These are phyloP conservation scores for Nicotiana benthamiana DNA, from an alignment of 257 asterid genomes.

Conservation along the genomic window DNA sequence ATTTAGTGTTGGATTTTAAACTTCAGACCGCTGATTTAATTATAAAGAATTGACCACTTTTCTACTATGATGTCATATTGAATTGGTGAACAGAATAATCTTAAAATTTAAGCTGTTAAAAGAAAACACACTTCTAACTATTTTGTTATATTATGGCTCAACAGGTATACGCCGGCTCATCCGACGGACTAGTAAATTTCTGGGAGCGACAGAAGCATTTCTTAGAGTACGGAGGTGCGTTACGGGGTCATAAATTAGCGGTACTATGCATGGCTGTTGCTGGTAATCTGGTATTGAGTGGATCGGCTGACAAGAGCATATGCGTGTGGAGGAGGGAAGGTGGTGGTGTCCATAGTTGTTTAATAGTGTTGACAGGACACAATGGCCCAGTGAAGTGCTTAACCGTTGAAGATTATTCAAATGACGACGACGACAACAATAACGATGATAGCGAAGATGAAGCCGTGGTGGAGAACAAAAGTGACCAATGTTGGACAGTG, in stretches of 20 bases:
- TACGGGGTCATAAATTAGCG: constrained; percentile 86
- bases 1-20: no score
- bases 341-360: constrained; percentile 53
- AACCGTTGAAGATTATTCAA: constrained; percentile 40
- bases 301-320: constrained; percentile 75
- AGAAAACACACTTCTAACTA: neutral
- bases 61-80: no score
- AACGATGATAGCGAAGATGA: neutral
- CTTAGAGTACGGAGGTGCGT: constrained; percentile 61
- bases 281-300: constrained; percentile 65
- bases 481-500: constrained; percentile 8
- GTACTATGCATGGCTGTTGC: constrained; percentile 67
- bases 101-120: neutral
- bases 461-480: neutral
- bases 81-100: no score
- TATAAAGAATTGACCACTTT: no score
- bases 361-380: constrained; percentile 68
- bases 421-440: neutral
- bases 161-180: constrained; percentile 62
- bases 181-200: constrained; percentile 82
- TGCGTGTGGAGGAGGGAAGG: constrained; percentile 90
- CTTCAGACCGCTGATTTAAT: no score
- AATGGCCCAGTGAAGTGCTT: constrained; percentile 86
- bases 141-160: neutral
- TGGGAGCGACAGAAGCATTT: constrained; percentile 62